phyloP scores from a whole-genome alignment of 2,329 filamentous ascomycete genomes.

The Amauroascus verrucosus region DNA sequence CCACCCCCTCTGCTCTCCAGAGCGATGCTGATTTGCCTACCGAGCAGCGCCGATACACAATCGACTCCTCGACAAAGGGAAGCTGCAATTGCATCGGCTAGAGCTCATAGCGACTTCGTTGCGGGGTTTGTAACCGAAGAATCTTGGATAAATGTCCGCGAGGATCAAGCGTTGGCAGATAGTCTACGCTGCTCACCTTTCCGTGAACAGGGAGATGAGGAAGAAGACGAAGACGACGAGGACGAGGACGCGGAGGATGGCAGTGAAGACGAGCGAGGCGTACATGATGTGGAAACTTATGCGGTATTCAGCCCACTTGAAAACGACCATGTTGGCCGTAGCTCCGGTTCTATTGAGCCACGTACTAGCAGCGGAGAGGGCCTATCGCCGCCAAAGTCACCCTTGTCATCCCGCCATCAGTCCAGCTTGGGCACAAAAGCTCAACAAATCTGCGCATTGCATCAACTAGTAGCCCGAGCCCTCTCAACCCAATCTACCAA shows the following conservation, averaged over 20 bases:
- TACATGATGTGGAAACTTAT: conserved; percentile 15
- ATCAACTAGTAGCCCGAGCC: conserved; percentile 17
- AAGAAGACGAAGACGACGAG: conserved; percentile 1
- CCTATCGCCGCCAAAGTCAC: conserved; percentile 1
- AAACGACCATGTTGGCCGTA: conserved; percentile 15
- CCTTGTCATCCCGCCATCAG: not conserved
- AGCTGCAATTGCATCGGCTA: conserved; percentile 30
- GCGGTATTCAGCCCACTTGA: conserved; percentile 24
- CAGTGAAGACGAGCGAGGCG: conserved; percentile 12
- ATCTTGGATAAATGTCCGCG: conserved; percentile 26
- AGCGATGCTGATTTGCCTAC: conserved; percentile 30
- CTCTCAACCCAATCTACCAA: not conserved
- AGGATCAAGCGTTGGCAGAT: conserved; percentile 14
- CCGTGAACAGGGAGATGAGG: conserved; percentile 15
- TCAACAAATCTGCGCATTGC: conserved; percentile 15
- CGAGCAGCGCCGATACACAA: conserved; percentile 23
- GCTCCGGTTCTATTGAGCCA: not conserved
- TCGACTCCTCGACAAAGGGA: conserved; percentile 29
- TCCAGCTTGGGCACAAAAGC: conserved; percentile 3
- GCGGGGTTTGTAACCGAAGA: conserved; percentile 30
- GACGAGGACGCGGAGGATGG: conserved; percentile 11
- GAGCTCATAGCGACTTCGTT: conserved; percentile 34
- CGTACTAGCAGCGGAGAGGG: not conserved
- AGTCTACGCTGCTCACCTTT: conserved; percentile 14
- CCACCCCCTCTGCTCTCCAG: conserved; percentile 29